Percentiles rank a stretch among this genome's conserved stretches.
These are phyloP conservation scores for Paraglomus brasilianum DNA, from an alignment of 192 early-diverging fungal species.

Conservation along the genomic window DNA sequence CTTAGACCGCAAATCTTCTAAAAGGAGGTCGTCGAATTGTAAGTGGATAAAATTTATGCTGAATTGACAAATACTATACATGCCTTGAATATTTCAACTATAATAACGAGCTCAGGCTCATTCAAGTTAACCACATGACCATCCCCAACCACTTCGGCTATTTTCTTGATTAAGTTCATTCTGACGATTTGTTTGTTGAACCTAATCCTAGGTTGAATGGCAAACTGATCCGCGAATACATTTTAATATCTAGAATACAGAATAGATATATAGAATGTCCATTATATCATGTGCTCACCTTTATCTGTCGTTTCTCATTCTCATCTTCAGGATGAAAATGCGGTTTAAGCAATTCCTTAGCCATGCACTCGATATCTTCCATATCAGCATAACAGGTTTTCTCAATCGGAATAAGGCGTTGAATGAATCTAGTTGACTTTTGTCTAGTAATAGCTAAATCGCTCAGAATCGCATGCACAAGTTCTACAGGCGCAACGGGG, in stretches of 20 bases:
- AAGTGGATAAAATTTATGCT: neutral
- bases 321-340: slow-evolving; percentile 44
- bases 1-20: slow-evolving; percentile 60
- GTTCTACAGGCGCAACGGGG: slow-evolving; percentile 44
- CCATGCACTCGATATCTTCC: slow-evolving; percentile 46
- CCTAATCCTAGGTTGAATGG: slow-evolving; percentile 55
- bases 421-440: slow-evolving; percentile 49
- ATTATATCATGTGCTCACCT: slow-evolving; percentile 2
- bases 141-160: slow-evolving; percentile 52
- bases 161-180: slow-evolving; percentile 42
- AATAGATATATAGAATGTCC: neutral
- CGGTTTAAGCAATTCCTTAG: slow-evolving; percentile 42
- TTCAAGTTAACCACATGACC: slow-evolving; percentile 55
- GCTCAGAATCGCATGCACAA: slow-evolving; percentile 37
- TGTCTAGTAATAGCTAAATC: slow-evolving; percentile 38
- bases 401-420: slow-evolving; percentile 53
- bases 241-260: neutral
- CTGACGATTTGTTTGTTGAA: slow-evolving; percentile 56
- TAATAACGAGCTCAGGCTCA: slow-evolving; percentile 50
- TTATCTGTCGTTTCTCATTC: slow-evolving; percentile 27
- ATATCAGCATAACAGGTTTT: slow-evolving; percentile 51
- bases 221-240: slow-evolving; percentile 43
- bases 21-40: neutral
- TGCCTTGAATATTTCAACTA: slow-evolving; percentile 63
- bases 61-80: neutral